phyloP scores from a whole-genome alignment of 495 filamentous ascomycete species.

The Barbatosphaeria neglecta region DNA sequence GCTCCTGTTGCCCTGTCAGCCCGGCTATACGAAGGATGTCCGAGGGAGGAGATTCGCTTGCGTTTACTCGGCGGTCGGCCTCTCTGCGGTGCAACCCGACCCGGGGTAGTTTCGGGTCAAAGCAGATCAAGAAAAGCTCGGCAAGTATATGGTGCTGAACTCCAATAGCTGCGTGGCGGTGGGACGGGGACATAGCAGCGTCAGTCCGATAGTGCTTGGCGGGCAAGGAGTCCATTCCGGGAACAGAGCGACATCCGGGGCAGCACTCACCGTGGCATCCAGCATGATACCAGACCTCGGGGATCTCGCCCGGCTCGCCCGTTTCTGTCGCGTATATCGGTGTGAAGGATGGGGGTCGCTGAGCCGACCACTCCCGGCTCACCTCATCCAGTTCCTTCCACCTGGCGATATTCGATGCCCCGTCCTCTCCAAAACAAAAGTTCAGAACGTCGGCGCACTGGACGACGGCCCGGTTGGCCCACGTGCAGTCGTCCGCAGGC shows the following conservation, averaged over 20 bases:
- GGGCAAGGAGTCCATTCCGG: too few relatives aligned
- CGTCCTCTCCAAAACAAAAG: conserved; percentile 30
- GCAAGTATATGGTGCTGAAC: conserved; percentile 44
- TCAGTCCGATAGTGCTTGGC: too few relatives aligned
- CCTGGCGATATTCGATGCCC: conserved; percentile 4
- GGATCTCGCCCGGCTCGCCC: conserved; percentile 18
- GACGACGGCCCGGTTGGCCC: conserved; percentile 43
- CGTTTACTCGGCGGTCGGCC: conserved; percentile 2
- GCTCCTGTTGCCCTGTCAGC: conserved; percentile 12
- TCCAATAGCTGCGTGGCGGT: conserved; percentile 32
- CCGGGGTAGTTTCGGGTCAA: conserved; percentile 28
- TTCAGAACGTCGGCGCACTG: conserved; percentile 43
- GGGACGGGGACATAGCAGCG: too few relatives aligned
- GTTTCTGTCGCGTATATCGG: conserved; percentile 21
- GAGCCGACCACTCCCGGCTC: conserved; percentile 20
- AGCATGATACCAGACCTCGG: conserved; percentile 33
- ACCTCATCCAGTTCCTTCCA: conserved; percentile 25
- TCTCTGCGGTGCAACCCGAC: conserved; percentile 18
- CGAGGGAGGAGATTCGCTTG: neutral
- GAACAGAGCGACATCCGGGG: too few relatives aligned
- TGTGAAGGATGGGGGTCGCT: conserved; percentile 22
- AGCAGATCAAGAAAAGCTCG: conserved; percentile 32
- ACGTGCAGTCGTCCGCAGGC: conserved; percentile 31
- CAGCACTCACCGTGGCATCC: conserved; percentile 38
- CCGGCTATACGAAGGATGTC: neutral